Conservation (phyloP, 495 filamentous ascomycete species). For the Clavariopsis aquatica region DNA sequence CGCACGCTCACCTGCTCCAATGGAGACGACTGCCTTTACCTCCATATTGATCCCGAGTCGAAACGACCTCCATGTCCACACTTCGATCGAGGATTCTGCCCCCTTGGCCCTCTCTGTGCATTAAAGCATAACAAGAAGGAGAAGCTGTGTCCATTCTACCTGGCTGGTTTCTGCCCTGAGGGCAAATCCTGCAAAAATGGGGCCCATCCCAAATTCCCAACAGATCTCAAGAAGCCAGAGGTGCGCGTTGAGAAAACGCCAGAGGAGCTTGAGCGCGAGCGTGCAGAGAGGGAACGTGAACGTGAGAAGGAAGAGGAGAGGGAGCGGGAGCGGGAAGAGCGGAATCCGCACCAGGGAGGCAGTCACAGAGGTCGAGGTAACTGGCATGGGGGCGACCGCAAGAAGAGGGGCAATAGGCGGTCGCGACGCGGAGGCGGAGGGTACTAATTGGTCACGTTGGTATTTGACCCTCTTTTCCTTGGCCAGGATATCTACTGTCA, state of each 20-base stretch:
- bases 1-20: slow-evolving; percentile 91
- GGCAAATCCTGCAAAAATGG: slow-evolving; percentile 73
- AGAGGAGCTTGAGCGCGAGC: slow-evolving; percentile 52
- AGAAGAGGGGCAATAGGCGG: slow-evolving; percentile 24
- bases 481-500: too few species aligned
- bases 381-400: slow-evolving; percentile 26
- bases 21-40: slow-evolving; percentile 94
- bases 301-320: slow-evolving; percentile 50
- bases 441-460: neutral
- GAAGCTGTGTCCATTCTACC: slow-evolving; percentile 75
- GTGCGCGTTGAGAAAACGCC: slow-evolving; percentile 60
- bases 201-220: slow-evolving; percentile 76
- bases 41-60: slow-evolving; percentile 85
- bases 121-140: slow-evolving; percentile 79
- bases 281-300: slow-evolving; percentile 57
- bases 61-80: slow-evolving; percentile 77
- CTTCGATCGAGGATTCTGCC: slow-evolving; percentile 95
- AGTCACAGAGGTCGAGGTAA: slow-evolving; percentile 23
- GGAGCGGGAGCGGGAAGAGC: slow-evolving; percentile 37
- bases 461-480: neutral
- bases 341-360: slow-evolving; percentile 27
- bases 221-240: slow-evolving; percentile 69
- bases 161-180: slow-evolving; percentile 93
- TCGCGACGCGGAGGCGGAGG: slow-evolving; percentile 25
- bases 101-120: slow-evolving; percentile 79